Percentiles rank a stretch among this genome's conserved stretches.
Conservation (phyloP, 1,284 basidiomycete species). For the Porphyrellus sp. region DNA sequence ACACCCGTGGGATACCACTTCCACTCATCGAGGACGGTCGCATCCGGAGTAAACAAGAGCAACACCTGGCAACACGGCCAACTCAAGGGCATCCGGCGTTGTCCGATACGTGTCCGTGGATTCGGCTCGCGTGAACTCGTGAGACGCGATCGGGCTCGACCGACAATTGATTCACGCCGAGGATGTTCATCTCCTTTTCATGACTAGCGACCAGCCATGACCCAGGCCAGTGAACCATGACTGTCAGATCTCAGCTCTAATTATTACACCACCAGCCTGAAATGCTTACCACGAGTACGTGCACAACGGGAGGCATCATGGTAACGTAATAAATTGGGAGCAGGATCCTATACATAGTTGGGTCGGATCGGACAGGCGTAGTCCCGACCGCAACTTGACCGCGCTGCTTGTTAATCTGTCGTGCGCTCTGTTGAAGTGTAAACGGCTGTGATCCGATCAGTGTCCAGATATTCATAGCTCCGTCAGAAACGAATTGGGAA, state of each 20-base stretch:
- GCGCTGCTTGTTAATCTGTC: no score
- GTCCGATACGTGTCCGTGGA: constrained; percentile 15
- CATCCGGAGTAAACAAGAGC: constrained; percentile 22
- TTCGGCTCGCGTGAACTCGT: constrained; percentile 16
- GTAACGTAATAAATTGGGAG: not conserved
- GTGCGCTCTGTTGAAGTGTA: no score
- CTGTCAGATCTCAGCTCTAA: no score
- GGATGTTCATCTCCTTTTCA: constrained; percentile 22
- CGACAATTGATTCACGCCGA: constrained; percentile 39
- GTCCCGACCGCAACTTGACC: no score
- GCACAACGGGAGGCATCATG: constrained; percentile 14
- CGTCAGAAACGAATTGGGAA: no score
- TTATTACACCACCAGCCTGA: no score
- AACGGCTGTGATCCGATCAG: no score
- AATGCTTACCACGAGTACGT: constrained; percentile 23
- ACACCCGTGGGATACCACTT: not conserved
- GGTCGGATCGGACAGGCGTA: no score
- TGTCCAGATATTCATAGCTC: no score
- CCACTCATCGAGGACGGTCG: constrained; percentile 8
- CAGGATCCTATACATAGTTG: no score
- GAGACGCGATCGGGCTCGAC: constrained; percentile 32
- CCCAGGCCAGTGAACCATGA: constrained; percentile 31
- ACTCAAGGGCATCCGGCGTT: not conserved
- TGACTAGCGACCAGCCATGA: constrained; percentile 42
- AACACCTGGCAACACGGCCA: constrained; percentile 22